Evolutionary conservation across 129 eudicot species (phyloP), one percentile per base, ranked within the genome.

Genomic region (Ambrosia artemisiifolia): DNA sequence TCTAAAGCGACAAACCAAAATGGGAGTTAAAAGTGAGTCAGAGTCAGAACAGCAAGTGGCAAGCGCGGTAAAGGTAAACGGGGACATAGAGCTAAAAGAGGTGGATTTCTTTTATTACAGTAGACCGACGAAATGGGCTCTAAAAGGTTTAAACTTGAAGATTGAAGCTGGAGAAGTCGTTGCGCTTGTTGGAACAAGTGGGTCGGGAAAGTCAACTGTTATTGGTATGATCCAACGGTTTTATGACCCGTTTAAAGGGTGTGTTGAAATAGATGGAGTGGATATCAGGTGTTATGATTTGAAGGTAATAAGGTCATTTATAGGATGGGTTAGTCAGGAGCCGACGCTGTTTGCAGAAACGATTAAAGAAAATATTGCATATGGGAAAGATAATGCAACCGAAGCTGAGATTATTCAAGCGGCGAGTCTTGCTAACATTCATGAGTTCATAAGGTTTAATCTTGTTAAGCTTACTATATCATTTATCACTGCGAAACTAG

Each of bases 131-230:
- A 49, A 48, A 38, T 61, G 73, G 75, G 73, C 84, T 0, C 79
- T 85, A 56, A 72, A 19, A 17, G 69, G 71, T 47, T 72, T 85
- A 67, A 81, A 77, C 3, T 65, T 85, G 1, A 72, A 30, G 42
- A 82, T 85, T 10, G 80, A 78, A 28, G 77, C 80, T 4, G 84
- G 86, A 6, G 79, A 79, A 64, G 73, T 85, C n/a, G 81, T 80
- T 4, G 84, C 89, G 9, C 69, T 85, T 40, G 89, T 82, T 24
- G 89, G 89, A 48, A 79, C 71, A 24, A 85, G 89, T 59, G 89
- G 89, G 18, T 85, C 89, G 0, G 89, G 89, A 40, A 85, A 85
- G 66, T 85, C 89, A 4, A 82, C 89, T 13, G 63, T 85, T 3
- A 79, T 85, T 10, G 82, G 80, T 9, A 7, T 85, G 62, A 78